These are phyloP conservation scores for Wickerhamiella nectarea DNA, from an alignment of 805 yeast genomes.

Conservation along the genomic window DNA sequence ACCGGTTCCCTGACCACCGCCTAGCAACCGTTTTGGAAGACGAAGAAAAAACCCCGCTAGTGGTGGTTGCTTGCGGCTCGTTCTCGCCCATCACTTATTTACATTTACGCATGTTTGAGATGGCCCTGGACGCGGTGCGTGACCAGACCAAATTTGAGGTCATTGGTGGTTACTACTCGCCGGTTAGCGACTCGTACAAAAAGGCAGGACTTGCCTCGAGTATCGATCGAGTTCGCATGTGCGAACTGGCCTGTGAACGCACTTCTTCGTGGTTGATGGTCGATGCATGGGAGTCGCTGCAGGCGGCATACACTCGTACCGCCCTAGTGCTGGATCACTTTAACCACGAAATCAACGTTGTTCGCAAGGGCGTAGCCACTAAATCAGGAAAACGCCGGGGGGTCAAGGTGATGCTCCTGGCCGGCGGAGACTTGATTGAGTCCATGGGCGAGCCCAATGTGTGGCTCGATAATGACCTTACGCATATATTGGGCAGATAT, in stretches of 20 bases:
- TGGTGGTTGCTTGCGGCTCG: constrained; percentile 94
- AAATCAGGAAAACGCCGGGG: constrained; percentile 41
- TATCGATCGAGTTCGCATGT: constrained; percentile 87
- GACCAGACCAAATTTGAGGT: constrained; percentile 92
- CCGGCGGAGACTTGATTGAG: constrained; percentile 96
- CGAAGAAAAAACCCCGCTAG: constrained; percentile 72
- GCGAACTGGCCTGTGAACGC: constrained; percentile 94
- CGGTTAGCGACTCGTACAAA: constrained; percentile 78
- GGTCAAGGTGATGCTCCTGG: constrained; percentile 86
- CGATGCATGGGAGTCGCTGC: constrained; percentile 97
- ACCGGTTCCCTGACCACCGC: constrained; percentile 79
- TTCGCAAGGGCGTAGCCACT: constrained; percentile 68
- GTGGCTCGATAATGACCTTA: constrained; percentile 93
- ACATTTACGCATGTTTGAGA: constrained; percentile 94
- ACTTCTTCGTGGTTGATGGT: constrained; percentile 98
- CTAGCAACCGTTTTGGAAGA: constrained; percentile 56
- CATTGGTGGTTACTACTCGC: constrained; percentile 91
- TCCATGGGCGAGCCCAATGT: constrained; percentile 99
- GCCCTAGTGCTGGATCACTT: constrained; percentile 94
- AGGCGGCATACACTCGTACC: constrained; percentile 80
- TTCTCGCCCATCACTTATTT: constrained; percentile 91
- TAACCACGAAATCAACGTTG: constrained; percentile 84
- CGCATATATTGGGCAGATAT: constrained; percentile 87
- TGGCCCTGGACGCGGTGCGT: constrained; percentile 88
- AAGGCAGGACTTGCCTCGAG: constrained; percentile 88